Evolutionary conservation across 495 filamentous ascomycete species (phyloP).

Genomic region (Pseudomonodictys pantanalensis): DNA sequence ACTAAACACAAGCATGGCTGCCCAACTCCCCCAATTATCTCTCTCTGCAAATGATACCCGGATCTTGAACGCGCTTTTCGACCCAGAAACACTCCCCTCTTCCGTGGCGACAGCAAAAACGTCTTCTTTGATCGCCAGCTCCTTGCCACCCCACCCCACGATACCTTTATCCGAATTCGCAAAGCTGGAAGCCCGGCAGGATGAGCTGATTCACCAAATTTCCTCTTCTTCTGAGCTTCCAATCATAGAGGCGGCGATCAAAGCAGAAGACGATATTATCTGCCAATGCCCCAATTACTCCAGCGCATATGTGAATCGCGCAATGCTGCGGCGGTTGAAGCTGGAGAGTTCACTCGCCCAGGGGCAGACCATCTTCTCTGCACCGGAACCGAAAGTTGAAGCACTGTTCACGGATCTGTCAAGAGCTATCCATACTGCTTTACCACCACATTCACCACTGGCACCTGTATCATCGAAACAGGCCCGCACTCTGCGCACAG

Average conservation of each 20-base stretch:
- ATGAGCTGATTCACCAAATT: conserved; percentile 9
- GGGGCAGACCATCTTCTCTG: conserved; percentile 6
- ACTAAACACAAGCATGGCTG: conserved; percentile 13
- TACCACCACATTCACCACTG: conserved; percentile 51
- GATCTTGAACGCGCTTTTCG: conserved; percentile 74
- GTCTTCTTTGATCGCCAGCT: conserved; percentile 46
- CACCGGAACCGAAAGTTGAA: not conserved
- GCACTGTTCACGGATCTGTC: conserved; percentile 59
- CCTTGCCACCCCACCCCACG: conserved; percentile 61
- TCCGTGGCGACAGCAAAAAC: conserved; percentile 18
- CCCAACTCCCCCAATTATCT: conserved; percentile 41
- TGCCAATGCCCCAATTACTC: conserved; percentile 63
- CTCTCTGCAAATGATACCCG: conserved; percentile 68
- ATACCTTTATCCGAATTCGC: conserved; percentile 33
- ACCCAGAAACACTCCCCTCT: conserved; percentile 66
- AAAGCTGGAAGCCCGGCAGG: conserved; percentile 19
- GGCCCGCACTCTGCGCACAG: conserved; percentile 62
- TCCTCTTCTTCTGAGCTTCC: conserved; percentile 23
- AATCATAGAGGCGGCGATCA: conserved; percentile 39
- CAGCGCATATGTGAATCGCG: conserved; percentile 72
- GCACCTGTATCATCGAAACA: conserved; percentile 58
- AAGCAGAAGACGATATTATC: conserved; percentile 54
- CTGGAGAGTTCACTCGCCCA: conserved; percentile 45
- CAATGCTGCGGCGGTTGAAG: conserved; percentile 63
- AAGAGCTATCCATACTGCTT: conserved; percentile 56